A percentile compares a stretch with the other conserved stretches of the same genome.
Conservation (phyloP, 228 moss, liverwort and hornwort species). For the Sphagnum magellanicum region DNA sequence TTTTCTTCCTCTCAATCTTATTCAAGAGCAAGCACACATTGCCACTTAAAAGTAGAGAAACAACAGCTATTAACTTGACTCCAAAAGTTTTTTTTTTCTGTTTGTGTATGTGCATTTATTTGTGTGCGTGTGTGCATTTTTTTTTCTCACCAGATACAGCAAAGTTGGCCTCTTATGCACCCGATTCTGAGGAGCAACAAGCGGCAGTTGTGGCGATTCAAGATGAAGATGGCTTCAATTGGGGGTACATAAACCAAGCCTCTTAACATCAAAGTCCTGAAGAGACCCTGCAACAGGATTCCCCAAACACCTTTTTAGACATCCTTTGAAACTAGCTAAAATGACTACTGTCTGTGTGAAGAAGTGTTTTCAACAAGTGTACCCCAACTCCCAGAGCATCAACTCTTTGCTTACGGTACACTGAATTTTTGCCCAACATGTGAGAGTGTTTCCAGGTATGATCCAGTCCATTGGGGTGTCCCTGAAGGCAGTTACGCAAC, state of each 20-base stretch:
- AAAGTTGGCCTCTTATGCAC: conserved; percentile 34
- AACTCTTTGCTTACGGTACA: not conserved
- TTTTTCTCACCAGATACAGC: conserved; percentile 29
- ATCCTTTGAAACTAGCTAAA: no score
- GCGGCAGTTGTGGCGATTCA: conserved; percentile 72
- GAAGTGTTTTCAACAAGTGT: not conserved
- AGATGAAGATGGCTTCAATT: conserved; percentile 84
- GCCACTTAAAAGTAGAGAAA: no score
- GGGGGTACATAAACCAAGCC: conserved; percentile 49
- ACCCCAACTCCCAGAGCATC: not conserved
- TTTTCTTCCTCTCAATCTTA: not conserved
- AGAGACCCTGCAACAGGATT: no score
- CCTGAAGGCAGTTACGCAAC: conserved; percentile 95
- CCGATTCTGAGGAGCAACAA: conserved; percentile 87
- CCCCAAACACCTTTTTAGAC: no score
- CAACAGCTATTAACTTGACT: no score
- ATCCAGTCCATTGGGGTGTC: conserved; percentile 92
- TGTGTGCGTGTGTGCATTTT: not conserved
- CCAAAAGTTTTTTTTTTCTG: no score
- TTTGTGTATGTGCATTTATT: no score
- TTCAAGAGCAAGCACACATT: not conserved
- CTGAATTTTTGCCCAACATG: not conserved
- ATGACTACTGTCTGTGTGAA: no score
- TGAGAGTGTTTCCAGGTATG: conserved; percentile 48
- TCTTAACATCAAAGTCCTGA: not conserved